These are phyloP conservation scores for Phytophthora hibernalis DNA, from an alignment of 352 stramenopile species.

Conservation along the genomic window DNA sequence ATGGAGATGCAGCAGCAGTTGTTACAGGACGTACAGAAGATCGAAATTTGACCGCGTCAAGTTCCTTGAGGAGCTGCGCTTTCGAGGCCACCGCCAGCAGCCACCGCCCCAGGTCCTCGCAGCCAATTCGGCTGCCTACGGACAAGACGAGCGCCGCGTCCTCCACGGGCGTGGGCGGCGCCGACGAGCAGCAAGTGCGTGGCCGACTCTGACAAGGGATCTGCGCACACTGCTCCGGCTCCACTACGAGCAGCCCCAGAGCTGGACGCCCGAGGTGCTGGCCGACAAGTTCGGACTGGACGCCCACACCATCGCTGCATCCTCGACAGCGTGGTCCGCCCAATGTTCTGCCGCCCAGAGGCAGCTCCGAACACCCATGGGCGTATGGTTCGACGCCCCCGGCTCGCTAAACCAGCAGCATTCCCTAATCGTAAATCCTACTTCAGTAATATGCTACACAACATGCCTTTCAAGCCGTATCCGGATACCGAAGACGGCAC, in stretches of 20 bases:
- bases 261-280: conserved; percentile 56
- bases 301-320: conserved; percentile 43
- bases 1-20: conserved; percentile 68
- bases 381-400: conserved; percentile 59
- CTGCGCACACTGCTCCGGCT: conserved; percentile 66
- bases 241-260: conserved; percentile 66
- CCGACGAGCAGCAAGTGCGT: conserved; percentile 43
- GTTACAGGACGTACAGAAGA: conserved; percentile 53
- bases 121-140: conserved; percentile 51
- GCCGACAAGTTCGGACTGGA: conserved; percentile 62
- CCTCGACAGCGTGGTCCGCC: conserved; percentile 49
- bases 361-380: conserved; percentile 58
- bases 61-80: conserved; percentile 54
- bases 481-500: too few relatives aligned
- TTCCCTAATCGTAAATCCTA: neutral
- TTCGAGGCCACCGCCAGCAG: conserved; percentile 73
- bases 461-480: too few relatives aligned
- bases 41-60: conserved; percentile 68
- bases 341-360: conserved; percentile 63
- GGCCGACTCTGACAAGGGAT: conserved; percentile 61
- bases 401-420: conserved; percentile 11
- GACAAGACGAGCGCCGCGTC: conserved; percentile 61
- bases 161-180: conserved; percentile 44
- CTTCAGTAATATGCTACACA: neutral
- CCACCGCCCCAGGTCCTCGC: conserved; percentile 54